Base-by-base conservation (phyloP, 768 basidiomycete species). In the Suillus weaverae region DNA sequence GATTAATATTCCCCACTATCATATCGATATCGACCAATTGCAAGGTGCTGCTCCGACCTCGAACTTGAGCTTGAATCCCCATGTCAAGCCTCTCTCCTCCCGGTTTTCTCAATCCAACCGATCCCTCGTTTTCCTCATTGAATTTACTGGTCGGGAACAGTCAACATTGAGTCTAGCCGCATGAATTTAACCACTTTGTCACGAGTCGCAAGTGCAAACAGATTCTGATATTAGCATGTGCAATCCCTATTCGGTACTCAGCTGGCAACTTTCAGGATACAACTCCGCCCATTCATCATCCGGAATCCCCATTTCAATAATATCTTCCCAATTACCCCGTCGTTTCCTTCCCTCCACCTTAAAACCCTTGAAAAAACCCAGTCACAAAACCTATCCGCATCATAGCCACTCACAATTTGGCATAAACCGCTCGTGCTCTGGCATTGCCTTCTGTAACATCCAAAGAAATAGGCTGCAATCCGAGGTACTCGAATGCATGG, bases 381-480 rank as follows among this genome's bases (percentile, higher is more conserved):
- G 2, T 4, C 51, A 51, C 26, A 53, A 32, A 55, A 38, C 48
- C 39, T 22, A n/a, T 35, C 6, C 41, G 35, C 11, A 26, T 36
- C 4, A 7, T 46, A 30, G 9, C 26, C 1, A 68, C 79, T 72
- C 62, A 81, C 80, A 78, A 66, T 64, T 76, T 77, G 56, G 72
- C 70, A 55, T 79, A 81, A 38, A 80, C 48, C 48, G 63, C 64
- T 20, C 72, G 64, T 8, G 78, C 80, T 35, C 72, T 68, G 36
- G 69, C 70, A 59, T 82, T 82, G 11, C 72, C 70, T 44, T 76
- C 74, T 20, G 76, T 67, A 16, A 79, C 74, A 14, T 65, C 70
- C 46, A 81, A 69, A 11, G 77, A 76, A 60, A 81, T 69, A 2
- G 80, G 78, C 53, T 80, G 77, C 55, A 80, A 63, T n/a, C 71